These are phyloP conservation scores for Fusarium sp. DNA, from an alignment of 2,329 filamentous ascomycete genomes.

Conservation along the genomic window DNA sequence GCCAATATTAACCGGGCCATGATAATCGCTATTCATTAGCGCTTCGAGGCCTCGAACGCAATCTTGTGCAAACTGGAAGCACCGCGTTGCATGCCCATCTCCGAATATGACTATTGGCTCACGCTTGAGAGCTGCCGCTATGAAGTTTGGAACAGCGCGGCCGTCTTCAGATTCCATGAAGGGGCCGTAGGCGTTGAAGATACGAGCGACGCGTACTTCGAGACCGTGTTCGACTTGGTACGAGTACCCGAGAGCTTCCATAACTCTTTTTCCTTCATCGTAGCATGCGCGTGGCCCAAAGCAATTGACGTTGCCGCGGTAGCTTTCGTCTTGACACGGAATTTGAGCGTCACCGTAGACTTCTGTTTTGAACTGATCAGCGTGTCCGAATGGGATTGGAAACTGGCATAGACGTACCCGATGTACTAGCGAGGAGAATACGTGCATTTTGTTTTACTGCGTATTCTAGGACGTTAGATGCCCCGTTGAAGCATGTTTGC, in stretches of 20 bases:
- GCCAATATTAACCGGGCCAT: slow-evolving; percentile 33
- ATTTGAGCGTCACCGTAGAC: slow-evolving; percentile 37
- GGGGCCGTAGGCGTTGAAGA: slow-evolving; percentile 40
- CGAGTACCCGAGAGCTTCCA: slow-evolving; percentile 53
- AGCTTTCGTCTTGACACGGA: slow-evolving; percentile 41
- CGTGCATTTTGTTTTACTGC: slow-evolving; percentile 36
- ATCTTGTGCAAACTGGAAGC: slow-evolving; percentile 30
- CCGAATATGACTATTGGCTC: slow-evolving; percentile 36
- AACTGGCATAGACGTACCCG: not conserved
- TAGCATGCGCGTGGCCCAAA: slow-evolving; percentile 57
- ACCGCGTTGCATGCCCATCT: slow-evolving; percentile 33
- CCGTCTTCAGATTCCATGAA: slow-evolving; percentile 32
- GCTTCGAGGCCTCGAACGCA: slow-evolving; percentile 29
- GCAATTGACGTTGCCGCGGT: slow-evolving; percentile 57
- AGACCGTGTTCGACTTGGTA: slow-evolving; percentile 40
- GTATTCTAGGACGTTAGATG: slow-evolving; percentile 34
- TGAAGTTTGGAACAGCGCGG: slow-evolving; percentile 38
- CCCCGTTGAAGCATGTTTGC: slow-evolving; percentile 38
- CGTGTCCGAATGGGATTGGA: fast-evolving
- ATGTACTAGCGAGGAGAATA: slow-evolving; percentile 34
- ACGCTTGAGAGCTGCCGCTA: slow-evolving; percentile 31
- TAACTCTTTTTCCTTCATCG: slow-evolving; percentile 57
- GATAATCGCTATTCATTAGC: slow-evolving; percentile 39
- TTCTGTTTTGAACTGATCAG: slow-evolving; percentile 4
- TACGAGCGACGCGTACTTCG: slow-evolving; percentile 41